A percentile compares a stretch with the other conserved stretches of the same genome.
phyloP scores from a whole-genome alignment of 305 asterid species.

The Ajuga reptans region DNA sequence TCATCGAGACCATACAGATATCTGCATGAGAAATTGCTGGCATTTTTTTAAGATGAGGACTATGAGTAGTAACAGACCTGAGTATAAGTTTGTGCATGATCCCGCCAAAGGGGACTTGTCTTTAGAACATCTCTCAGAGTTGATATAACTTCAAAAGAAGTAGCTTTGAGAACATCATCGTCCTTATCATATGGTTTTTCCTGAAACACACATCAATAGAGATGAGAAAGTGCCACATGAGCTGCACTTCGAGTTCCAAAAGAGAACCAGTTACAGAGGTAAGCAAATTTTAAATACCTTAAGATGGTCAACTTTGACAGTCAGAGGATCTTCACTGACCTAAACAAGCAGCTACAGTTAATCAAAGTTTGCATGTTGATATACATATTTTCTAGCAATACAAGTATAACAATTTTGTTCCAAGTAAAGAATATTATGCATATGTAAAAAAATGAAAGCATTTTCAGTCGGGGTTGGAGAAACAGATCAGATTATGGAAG shows the following conservation, averaged over 20 bases:
- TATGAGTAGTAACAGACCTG: slow-evolving; percentile 41
- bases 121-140: slow-evolving; percentile 85
- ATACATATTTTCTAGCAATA: neutral
- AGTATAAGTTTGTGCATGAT: slow-evolving; percentile 92
- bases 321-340: slow-evolving; percentile 96
- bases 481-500: neutral
- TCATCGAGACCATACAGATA: neutral
- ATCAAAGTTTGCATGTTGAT: neutral
- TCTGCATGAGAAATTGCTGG: neutral
- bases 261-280: slow-evolving; percentile 8
- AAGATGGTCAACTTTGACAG: slow-evolving; percentile 91
- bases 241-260: neutral
- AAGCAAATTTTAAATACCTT: slow-evolving; percentile 43
- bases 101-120: slow-evolving; percentile 90
- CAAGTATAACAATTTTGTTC: neutral
- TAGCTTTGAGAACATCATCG: slow-evolving; percentile 90
- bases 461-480: neutral
- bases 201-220: slow-evolving; percentile 39
- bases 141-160: slow-evolving; percentile 88
- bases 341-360: slow-evolving; percentile 33
- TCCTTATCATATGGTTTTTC: slow-evolving; percentile 77
- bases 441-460: neutral
- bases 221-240: slow-evolving; percentile 5
- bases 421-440: slow-evolving; percentile 2
- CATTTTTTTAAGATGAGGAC: neutral